These are phyloP conservation scores for Sugiyamaella paludigena DNA, from an alignment of 1,139 yeast species.

Conservation along the genomic window DNA sequence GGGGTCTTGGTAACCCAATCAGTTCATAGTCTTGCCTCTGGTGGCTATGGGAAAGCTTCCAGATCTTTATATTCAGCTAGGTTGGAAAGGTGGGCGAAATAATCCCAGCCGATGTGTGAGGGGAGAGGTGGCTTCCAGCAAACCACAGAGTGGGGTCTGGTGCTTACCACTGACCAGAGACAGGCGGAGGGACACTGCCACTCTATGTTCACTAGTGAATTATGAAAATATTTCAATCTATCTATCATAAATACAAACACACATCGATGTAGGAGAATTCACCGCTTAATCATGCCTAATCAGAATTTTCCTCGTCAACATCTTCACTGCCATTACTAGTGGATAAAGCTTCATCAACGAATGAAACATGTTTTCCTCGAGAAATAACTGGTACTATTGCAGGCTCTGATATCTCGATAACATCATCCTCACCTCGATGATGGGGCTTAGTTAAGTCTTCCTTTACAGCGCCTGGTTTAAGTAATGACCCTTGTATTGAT, in stretches of 20 bases:
- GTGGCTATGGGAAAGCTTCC: too few relatives aligned
- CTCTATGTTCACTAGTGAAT: not conserved
- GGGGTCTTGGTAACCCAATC: too few relatives aligned
- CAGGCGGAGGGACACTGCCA: too few relatives aligned
- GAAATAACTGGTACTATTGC: conserved; percentile 6
- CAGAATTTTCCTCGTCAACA: not conserved
- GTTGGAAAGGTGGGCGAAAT: too few relatives aligned
- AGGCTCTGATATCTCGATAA: conserved; percentile 5
- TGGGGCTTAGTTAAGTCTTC: conserved; percentile 35
- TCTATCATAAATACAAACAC: conserved; percentile 3
- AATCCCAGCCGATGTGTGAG: too few relatives aligned
- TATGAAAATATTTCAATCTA: not conserved
- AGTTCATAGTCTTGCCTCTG: too few relatives aligned
- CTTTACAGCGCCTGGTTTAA: conserved; percentile 57
- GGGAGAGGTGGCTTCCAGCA: not conserved
- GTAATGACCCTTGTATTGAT: conserved; percentile 79
- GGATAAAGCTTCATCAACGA: conserved; percentile 9
- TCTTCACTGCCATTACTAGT: conserved; percentile 2
- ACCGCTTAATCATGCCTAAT: not conserved
- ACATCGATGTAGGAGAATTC: too few relatives aligned
- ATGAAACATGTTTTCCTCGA: conserved; percentile 16
- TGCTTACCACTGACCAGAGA: not conserved
- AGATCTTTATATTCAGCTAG: too few relatives aligned
- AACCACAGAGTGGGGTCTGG: not conserved
- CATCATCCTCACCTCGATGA: conserved; percentile 9